Evolutionary conservation across 345 rosid genomes (phyloP).

Genomic region (Aquilaria sinensis): DNA sequence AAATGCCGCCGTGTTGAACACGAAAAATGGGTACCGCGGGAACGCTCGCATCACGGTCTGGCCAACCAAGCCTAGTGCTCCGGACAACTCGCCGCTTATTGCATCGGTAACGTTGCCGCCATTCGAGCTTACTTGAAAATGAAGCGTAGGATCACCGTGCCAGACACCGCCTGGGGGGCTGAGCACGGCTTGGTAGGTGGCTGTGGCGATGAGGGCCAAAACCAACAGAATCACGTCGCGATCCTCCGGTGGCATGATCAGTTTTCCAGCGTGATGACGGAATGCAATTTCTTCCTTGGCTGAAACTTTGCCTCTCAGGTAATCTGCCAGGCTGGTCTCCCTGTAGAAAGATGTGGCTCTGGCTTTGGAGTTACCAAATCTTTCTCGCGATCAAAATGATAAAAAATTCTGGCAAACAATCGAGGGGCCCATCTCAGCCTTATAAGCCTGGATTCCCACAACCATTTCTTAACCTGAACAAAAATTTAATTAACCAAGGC

Average conservation of each 20-base stretch:
- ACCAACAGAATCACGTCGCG: conserved; percentile 20
- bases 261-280: conserved; percentile 1
- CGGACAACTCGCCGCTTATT: too few species aligned
- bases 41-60: too few species aligned
- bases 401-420: not conserved
- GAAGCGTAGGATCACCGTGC: conserved; percentile 9
- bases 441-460: not conserved
- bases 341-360: conserved; percentile 1
- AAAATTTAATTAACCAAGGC: not conserved
- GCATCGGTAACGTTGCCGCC: too few species aligned
- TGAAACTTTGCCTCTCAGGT: conserved; percentile 2
- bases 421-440: too few species aligned
- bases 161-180: conserved; percentile 26
- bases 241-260: not conserved
- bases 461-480: not conserved
- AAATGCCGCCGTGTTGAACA: too few species aligned
- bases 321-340: conserved; percentile 5
- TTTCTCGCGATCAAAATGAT: conserved; percentile 16
- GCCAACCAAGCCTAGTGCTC: too few species aligned
- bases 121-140: too few species aligned
- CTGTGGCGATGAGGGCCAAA: conserved; percentile 28
- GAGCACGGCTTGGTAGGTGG: conserved; percentile 30
- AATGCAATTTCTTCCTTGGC: conserved; percentile 11
- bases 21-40: too few species aligned
- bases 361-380: not conserved